Conservation (phyloP, 768 basidiomycete genomes). For the Pleurotus salmoneostramineus region DNA sequence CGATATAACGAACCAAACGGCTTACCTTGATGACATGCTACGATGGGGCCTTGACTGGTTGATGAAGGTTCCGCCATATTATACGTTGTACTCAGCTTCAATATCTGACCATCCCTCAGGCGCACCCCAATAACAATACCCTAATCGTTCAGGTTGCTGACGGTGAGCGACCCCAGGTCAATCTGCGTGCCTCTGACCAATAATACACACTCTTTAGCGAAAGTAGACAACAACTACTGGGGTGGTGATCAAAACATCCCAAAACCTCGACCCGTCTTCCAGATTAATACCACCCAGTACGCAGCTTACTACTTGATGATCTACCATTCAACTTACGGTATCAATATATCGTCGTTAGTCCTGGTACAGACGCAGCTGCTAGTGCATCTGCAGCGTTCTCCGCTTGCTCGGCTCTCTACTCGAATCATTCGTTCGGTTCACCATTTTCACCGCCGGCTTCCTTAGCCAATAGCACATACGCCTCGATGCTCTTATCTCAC, state of each 20-base stretch:
- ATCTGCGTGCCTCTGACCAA: conserved; percentile 4
- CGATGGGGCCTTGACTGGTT: conserved; percentile 93
- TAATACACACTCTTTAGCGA: conserved; percentile 27
- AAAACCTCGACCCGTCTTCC: conserved; percentile 66
- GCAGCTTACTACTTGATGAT: background rate
- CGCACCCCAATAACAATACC: conserved; percentile 69
- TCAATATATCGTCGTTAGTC: conserved; percentile 20
- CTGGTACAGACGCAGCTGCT: conserved; percentile 90
- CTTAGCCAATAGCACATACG: conserved; percentile 71
- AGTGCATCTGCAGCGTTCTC: conserved; percentile 84
- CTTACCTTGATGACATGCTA: conserved; percentile 87
- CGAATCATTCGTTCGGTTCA: conserved; percentile 46
- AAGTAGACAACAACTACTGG: conserved; percentile 80
- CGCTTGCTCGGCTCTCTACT: conserved; percentile 80
- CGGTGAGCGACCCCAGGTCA: conserved; percentile 30
- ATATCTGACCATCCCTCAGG: conserved; percentile 38
- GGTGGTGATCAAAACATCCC: conserved; percentile 83
- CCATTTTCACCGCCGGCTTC: conserved; percentile 58
- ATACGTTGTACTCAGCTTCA: background rate
- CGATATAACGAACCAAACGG: conserved; percentile 80
- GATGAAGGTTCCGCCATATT: conserved; percentile 57
- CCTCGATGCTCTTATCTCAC: conserved; percentile 64
- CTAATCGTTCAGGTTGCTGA: conserved; percentile 78
- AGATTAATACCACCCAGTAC: conserved; percentile 64
- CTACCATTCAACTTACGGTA: background rate